phyloP scores from a whole-genome alignment of 306 rosid genomes.

The Luffa aegyptiaca region DNA sequence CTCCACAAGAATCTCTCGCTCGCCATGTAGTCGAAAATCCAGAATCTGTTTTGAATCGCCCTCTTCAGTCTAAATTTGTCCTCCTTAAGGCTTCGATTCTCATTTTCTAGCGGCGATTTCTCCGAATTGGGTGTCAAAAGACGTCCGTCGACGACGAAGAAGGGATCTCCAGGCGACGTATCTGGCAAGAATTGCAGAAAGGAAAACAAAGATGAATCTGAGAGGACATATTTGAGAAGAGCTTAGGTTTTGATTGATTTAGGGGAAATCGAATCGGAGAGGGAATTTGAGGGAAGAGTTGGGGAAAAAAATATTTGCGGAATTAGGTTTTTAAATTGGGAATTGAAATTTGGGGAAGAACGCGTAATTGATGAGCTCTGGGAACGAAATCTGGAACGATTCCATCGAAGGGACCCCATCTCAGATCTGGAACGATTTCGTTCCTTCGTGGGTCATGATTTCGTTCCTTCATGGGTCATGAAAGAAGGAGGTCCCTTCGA shows the following conservation, averaged over 20 bases:
- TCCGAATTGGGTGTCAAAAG: constrained; percentile 7
- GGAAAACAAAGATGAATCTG: constrained; percentile 59
- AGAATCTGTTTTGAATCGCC: constrained; percentile 41
- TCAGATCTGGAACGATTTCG: too few relatives aligned
- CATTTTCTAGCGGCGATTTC: constrained; percentile 10
- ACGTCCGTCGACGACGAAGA: constrained; percentile 19
- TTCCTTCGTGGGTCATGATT: too few relatives aligned
- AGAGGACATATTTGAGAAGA: constrained; percentile 67
- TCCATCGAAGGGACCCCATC: too few relatives aligned
- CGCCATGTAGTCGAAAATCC: constrained; percentile 69
- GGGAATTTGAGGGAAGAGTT: not conserved
- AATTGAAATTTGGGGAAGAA: not conserved
- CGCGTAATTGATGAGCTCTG: not conserved
- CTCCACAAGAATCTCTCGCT: constrained; percentile 74
- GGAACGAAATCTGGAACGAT: too few relatives aligned
- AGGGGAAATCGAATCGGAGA: not conserved
- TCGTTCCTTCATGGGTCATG: too few relatives aligned
- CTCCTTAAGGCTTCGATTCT: not conserved
- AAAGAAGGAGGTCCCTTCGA: too few relatives aligned
- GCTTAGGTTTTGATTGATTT: too few relatives aligned
- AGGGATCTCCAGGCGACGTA: constrained; percentile 55
- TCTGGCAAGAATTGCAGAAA: constrained; percentile 54
- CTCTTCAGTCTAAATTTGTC: not conserved
- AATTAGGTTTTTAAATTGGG: not conserved
- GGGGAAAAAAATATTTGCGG: not conserved